Evolutionary conservation across 2,329 filamentous ascomycete species (phyloP).

Genomic region (Septoria petroselini): DNA sequence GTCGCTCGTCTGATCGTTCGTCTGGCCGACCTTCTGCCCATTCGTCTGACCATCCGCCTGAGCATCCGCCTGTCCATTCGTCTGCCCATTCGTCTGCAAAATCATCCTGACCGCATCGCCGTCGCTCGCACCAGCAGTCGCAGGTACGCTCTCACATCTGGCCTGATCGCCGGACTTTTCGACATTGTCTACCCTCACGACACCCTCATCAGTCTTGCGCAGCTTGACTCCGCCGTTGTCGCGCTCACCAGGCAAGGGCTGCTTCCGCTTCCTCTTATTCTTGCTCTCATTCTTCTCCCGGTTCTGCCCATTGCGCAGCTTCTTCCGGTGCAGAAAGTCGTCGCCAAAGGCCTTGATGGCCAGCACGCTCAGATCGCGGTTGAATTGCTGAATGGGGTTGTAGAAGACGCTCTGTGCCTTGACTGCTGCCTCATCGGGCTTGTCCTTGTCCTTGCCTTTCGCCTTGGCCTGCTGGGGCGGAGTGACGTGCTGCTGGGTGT

Average conservation of each 20-base stretch:
- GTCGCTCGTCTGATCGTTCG: too few species aligned
- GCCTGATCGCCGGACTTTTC: background rate
- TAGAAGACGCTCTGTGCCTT: conserved; percentile 82
- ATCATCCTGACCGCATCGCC: background rate
- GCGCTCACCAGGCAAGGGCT: conserved; percentile 31
- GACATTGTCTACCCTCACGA: background rate
- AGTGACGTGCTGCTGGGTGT: conserved; percentile 49
- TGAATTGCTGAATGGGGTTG: conserved; percentile 98
- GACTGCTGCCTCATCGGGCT: conserved; percentile 42
- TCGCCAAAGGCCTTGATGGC: conserved; percentile 87
- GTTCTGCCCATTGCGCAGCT: conserved; percentile 33
- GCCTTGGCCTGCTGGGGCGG: conserved; percentile 42
- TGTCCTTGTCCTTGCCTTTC: conserved; percentile 43
- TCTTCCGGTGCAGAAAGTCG: conserved; percentile 44
- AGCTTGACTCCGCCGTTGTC: conserved; percentile 17
- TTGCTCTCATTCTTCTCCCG: conserved; percentile 34
- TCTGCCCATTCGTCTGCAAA: too few species aligned
- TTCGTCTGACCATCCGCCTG: too few species aligned
- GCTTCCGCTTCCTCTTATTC: conserved; percentile 37
- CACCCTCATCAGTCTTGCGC: conserved; percentile 18
- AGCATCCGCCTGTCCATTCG: too few species aligned
- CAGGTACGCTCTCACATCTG: background rate
- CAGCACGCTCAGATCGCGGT: conserved; percentile 88
- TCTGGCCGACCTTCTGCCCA: too few species aligned
- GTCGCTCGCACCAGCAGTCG: background rate